These are phyloP conservation scores for Paralagenidium karlingii DNA, from an alignment of 352 stramenopile species.

Conservation along the genomic window DNA sequence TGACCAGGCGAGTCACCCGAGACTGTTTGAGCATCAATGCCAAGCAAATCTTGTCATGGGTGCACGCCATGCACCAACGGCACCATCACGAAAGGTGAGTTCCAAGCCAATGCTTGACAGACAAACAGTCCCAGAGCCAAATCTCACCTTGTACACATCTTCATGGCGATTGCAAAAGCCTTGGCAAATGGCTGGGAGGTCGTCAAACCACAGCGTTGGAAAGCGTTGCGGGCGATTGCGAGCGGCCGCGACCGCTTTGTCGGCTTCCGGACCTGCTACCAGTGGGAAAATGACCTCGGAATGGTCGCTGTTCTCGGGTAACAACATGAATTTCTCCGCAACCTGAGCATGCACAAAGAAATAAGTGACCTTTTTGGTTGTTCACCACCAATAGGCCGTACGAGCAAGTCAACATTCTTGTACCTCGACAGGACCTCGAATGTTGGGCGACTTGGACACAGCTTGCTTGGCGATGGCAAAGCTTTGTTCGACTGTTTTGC, in stretches of 20 bases:
- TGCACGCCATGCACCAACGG: not conserved
- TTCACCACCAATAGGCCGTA: too few relatives aligned
- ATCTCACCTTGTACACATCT: conserved; percentile 78
- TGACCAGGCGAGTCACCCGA: conserved; percentile 61
- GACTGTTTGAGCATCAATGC: conserved; percentile 68
- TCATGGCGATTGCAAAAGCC: conserved; percentile 68
- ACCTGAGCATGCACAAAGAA: conserved; percentile 9
- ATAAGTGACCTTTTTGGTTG: too few relatives aligned
- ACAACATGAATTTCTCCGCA: conserved; percentile 60
- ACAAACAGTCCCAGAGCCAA: not conserved
- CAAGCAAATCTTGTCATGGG: too few relatives aligned
- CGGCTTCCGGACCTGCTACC: conserved; percentile 27
- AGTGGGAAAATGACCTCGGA: conserved; percentile 74
- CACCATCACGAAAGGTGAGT: not conserved
- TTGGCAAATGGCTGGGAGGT: conserved; percentile 61
- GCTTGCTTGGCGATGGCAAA: conserved; percentile 67
- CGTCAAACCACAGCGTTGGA: conserved; percentile 68
- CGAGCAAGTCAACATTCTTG: too few relatives aligned
- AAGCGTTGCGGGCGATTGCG: conserved; percentile 42
- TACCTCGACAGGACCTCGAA: conserved; percentile 44
- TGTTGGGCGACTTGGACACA: conserved; percentile 66
- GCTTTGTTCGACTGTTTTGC: conserved; percentile 53
- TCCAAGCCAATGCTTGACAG: not conserved
- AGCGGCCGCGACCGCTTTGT: conserved; percentile 24
- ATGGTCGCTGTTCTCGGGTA: conserved; percentile 64